These are phyloP conservation scores for Phytopythium oedochilum DNA, from an alignment of 352 stramenopile species.

Conservation along the genomic window DNA sequence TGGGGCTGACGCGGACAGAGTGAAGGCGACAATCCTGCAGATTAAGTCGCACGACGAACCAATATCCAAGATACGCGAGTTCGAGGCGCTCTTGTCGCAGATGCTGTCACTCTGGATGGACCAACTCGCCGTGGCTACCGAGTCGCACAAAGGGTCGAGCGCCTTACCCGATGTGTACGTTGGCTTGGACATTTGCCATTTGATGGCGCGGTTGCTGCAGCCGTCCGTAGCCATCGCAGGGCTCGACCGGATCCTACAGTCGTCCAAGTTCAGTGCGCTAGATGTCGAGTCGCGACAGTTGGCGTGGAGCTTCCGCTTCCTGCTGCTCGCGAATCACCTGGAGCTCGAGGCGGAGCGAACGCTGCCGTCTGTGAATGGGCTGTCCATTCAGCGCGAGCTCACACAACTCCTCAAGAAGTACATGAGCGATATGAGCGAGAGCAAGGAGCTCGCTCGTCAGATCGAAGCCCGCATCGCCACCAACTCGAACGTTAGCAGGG, in stretches of 20 bases:
- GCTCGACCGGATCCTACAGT: constrained; percentile 30
- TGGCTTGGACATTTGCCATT: constrained; percentile 36
- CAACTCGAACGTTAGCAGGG: constrained; percentile 21
- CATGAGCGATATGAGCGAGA: constrained; percentile 32
- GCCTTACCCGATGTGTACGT: constrained; percentile 26
- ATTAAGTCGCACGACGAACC: constrained; percentile 24
- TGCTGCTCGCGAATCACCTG: constrained; percentile 30
- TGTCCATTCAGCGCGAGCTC: constrained; percentile 5
- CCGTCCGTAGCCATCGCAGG: constrained; percentile 29
- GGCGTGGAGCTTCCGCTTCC: constrained; percentile 39
- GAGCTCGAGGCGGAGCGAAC: constrained; percentile 6
- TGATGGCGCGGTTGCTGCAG: constrained; percentile 35
- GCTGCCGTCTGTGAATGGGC: background rate
- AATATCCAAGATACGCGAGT: constrained; percentile 20
- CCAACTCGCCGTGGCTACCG: constrained; percentile 12
- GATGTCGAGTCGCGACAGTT: constrained; percentile 29
- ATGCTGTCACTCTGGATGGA: constrained; percentile 39
- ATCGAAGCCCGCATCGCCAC: constrained; percentile 14
- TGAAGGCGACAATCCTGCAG: constrained; percentile 20
- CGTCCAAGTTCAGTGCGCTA: constrained; percentile 24
- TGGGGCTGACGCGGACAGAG: constrained; percentile 12
- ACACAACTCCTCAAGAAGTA: constrained; percentile 35
- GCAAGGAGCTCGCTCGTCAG: constrained; percentile 25
- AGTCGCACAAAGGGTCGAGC: background rate
- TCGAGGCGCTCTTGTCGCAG: constrained; percentile 26